Conservation (phyloP, 1,139 yeast species). For the Cylindricascospora bacillispora region DNA sequence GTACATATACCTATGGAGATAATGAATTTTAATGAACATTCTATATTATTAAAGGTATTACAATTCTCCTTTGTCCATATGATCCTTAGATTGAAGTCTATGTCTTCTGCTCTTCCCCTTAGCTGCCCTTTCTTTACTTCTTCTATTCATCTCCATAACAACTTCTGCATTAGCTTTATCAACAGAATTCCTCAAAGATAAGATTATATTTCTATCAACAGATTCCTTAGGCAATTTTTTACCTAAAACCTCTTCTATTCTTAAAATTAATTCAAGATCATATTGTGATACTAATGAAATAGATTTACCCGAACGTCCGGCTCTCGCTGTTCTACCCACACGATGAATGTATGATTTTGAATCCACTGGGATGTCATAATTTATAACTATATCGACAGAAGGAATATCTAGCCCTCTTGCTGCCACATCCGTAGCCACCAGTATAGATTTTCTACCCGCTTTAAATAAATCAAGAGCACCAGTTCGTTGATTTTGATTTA, state of each 20-base stretch:
- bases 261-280: slow-evolving; percentile 73
- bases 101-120: slow-evolving; percentile 29
- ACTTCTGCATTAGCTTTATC: slow-evolving; percentile 91
- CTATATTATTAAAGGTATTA: slow-evolving; percentile 8
- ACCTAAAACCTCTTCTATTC: slow-evolving; percentile 80
- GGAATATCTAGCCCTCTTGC: slow-evolving; percentile 98
- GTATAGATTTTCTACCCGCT: slow-evolving; percentile 65
- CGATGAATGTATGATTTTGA: slow-evolving; percentile 97
- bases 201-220: slow-evolving; percentile 65
- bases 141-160: slow-evolving; percentile 70
- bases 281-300: slow-evolving; percentile 88
- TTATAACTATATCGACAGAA: slow-evolving; percentile 80
- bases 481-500: slow-evolving; percentile 81
- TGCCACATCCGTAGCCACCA: slow-evolving; percentile 96
- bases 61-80: slow-evolving; percentile 37
- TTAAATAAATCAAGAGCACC: slow-evolving; percentile 91
- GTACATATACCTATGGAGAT: too few species aligned
- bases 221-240: slow-evolving; percentile 74
- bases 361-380: slow-evolving; percentile 93
- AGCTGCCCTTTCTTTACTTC: slow-evolving; percentile 30
- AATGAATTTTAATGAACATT: background rate
- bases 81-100: slow-evolving; percentile 27
- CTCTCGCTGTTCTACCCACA: slow-evolving; percentile 97
- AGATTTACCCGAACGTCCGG: slow-evolving; percentile 91
- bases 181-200: slow-evolving; percentile 72